Evolutionary conservation across 176 grass and related monocot genomes (phyloP).

Genomic region (Oryza officinalis): DNA sequence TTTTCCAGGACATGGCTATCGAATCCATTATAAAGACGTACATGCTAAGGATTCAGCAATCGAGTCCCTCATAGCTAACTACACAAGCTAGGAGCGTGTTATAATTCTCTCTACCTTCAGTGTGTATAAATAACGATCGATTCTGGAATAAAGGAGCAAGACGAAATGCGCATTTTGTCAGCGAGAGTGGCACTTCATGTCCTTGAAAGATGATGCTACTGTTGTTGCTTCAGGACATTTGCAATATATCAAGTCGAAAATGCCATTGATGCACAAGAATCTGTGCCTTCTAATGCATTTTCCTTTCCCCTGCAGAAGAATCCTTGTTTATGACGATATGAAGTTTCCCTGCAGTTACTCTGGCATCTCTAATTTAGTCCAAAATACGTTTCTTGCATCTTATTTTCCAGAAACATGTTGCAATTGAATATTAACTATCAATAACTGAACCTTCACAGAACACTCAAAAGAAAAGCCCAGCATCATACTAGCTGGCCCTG

Average conservation of each 20-base stretch:
- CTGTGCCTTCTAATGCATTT: background rate
- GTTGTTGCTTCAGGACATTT: background rate
- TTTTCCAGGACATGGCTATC: slow-evolving; percentile 43
- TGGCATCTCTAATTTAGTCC: background rate
- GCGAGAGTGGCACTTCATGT: background rate
- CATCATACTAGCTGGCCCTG: background rate
- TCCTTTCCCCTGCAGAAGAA: background rate
- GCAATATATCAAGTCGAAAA: slow-evolving; percentile 5
- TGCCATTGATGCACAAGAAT: background rate
- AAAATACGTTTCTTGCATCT: background rate
- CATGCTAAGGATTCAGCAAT: slow-evolving; percentile 50
- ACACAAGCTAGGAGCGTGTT: slow-evolving; percentile 23
- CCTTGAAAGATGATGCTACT: background rate
- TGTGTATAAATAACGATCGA: slow-evolving; percentile 8
- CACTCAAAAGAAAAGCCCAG: background rate
- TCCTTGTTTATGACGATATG: background rate
- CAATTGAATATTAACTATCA: background rate
- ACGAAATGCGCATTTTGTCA: background rate
- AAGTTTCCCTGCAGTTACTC: background rate
- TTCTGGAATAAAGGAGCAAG: background rate
- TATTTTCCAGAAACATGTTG: background rate
- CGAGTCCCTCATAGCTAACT: slow-evolving; percentile 24
- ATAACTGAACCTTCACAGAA: background rate
- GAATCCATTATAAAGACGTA: slow-evolving; percentile 44
- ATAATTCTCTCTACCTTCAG: background rate